A percentile compares a stretch with the other conserved stretches of the same genome.
These are phyloP conservation scores for Linum tenue DNA, from an alignment of 345 rosid genomes.

Conservation along the genomic window DNA sequence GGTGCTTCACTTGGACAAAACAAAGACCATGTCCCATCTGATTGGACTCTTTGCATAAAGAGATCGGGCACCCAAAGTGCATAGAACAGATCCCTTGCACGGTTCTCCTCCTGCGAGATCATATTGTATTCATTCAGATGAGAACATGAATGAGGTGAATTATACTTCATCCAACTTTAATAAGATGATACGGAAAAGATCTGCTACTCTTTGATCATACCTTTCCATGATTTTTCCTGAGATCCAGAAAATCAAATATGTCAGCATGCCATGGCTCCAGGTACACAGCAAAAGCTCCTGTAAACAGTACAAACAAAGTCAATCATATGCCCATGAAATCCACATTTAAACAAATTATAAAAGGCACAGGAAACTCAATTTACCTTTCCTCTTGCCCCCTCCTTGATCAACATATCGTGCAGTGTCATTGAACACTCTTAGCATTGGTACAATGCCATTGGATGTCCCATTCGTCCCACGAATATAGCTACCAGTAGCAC, in stretches of 20 bases:
- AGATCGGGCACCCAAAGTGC: constrained; percentile 93
- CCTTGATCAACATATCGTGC: constrained; percentile 91
- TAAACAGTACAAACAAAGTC: constrained; percentile 2
- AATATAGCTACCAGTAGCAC: constrained; percentile 72
- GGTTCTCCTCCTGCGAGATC: constrained; percentile 59
- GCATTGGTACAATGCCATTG: constrained; percentile 80
- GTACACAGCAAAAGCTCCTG: constrained; percentile 85
- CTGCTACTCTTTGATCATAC: constrained; percentile 18
- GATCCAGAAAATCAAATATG: constrained; percentile 56
- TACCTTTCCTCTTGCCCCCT: constrained; percentile 84
- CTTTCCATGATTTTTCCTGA: constrained; percentile 79
- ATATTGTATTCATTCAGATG: not conserved
- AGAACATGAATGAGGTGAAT: not conserved
- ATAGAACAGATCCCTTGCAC: constrained; percentile 77
- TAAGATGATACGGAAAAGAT: not conserved
- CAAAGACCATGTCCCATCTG: constrained; percentile 65
- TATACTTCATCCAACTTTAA: not conserved
- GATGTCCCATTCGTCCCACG: constrained; percentile 74
- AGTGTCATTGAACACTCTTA: constrained; percentile 74
- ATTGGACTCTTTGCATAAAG: constrained; percentile 81
- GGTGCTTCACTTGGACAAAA: constrained; percentile 89
- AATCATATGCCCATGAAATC: not conserved
- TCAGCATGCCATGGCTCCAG: constrained; percentile 93
- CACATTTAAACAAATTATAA: not conserved
- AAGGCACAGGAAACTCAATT: not conserved